Base-by-base conservation (phyloP, 176 grass and related monocot genomes). In the Calamus simplicifolius region DNA sequence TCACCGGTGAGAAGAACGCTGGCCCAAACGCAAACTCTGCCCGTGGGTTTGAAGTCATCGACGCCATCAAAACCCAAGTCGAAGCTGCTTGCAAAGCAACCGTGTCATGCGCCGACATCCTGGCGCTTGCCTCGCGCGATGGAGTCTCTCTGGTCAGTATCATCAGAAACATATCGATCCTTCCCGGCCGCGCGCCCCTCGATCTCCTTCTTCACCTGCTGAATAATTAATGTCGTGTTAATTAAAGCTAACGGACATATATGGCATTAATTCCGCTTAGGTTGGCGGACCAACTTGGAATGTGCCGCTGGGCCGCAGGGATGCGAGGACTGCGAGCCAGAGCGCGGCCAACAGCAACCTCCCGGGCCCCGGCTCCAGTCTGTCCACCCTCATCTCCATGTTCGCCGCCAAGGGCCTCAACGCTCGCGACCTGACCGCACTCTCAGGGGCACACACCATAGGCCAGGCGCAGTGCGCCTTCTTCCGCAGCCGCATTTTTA, bases 81-180 rank as follows among this genome's bases (percentile, higher is more conserved):
- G 89, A 95, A 70, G 81, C 59, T 10, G 57, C 81, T 56, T 95
- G 89, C 74, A 52, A 53, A 17, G 72, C 73, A 23, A 26, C 18
- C 19, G 91, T 96, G 15, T 96, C 91, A n/a, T 96, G 91, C 67
- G 80, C 91, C 53, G 91, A 96, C 76, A 82, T 96, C 55, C 72
- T 96, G 35, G 83, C 87, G 30, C 60, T 91, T 70, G 82, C 88
- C 7, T 76, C 77, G 0, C 88, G 80, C 57, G 80, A 87, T 54
- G 77, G 76, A 5, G 88, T 93, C 27, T 63, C 16, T 4, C 54
- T 88, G 77, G 84, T 94, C 50, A 3, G 49, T 29, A 25, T 43
- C 35, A 25, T 43, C 35, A 43, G 35, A 12, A 43, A 43, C 35
- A 43, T n/a, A n/a, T n/a, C n/a, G n/a, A n/a, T 13, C 35, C 35